A percentile compares a stretch with the other conserved stretches of the same genome.
phyloP scores from a whole-genome alignment of 306 rosid species.

The Cucurbita ficifolia region DNA sequence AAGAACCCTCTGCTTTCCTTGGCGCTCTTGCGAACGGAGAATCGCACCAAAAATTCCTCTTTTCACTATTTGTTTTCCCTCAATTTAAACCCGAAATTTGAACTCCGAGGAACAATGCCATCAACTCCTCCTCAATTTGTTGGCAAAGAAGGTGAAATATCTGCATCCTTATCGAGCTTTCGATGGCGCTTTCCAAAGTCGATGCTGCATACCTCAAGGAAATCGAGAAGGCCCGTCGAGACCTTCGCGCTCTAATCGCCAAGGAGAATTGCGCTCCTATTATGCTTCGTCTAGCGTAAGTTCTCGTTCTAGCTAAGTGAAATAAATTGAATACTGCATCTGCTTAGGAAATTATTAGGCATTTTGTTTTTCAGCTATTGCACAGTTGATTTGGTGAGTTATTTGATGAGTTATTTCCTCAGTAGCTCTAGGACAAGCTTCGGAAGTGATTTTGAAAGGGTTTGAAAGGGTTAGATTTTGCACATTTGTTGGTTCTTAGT shows the following conservation, averaged over 20 bases:
- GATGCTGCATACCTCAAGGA: constrained; percentile 35
- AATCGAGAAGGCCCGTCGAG: constrained; percentile 51
- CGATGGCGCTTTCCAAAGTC: constrained; percentile 18
- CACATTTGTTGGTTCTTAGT: no score
- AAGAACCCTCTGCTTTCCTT: neutral
- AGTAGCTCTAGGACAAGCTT: no score
- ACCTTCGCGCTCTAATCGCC: constrained; percentile 65
- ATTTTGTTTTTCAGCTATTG: neutral
- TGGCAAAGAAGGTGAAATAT: neutral
- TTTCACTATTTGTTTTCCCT: neutral
- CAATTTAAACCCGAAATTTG: neutral
- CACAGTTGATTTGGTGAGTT: neutral
- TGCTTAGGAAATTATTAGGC: neutral
- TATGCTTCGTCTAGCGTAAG: constrained; percentile 86
- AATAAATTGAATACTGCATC: neutral
- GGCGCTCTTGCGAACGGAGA: neutral
- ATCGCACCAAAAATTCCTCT: neutral
- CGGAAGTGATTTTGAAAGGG: no score
- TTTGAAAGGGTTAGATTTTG: no score
- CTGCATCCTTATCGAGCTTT: neutral
- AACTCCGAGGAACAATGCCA: neutral
- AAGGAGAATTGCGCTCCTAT: constrained; percentile 52
- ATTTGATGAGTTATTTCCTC: neutral
- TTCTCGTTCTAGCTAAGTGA: neutral
- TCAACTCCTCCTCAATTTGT: neutral